Evolutionary conservation across 164 flowering plant genomes (phyloP).

Genomic region (Umbellularia californica): DNA sequence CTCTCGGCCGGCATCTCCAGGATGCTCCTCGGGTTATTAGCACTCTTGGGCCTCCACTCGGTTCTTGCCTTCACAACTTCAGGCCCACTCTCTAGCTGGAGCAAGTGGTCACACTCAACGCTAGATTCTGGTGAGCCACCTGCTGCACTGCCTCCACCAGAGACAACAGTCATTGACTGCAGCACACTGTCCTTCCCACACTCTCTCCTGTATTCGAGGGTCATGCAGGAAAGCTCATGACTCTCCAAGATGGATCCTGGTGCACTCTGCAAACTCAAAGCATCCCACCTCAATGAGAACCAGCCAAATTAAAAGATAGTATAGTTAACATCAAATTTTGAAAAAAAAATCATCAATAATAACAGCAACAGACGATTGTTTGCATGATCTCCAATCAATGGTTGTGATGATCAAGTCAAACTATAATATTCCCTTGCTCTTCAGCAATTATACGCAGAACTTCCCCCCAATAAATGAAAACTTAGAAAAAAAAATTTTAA

Average conservation of each 20-base stretch:
- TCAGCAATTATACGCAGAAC: too few species aligned
- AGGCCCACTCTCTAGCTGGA: constrained; percentile 55
- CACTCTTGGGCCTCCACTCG: constrained; percentile 82
- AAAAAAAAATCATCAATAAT: too few species aligned
- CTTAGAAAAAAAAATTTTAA: too few species aligned
- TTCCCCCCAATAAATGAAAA: too few species aligned
- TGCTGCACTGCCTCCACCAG: constrained; percentile 15
- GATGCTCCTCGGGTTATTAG: neutral
- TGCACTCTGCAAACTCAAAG: constrained; percentile 52
- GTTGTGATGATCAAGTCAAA: too few species aligned
- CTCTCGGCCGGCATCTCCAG: neutral
- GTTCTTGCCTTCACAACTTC: constrained; percentile 84
- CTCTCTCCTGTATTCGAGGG: constrained; percentile 82
- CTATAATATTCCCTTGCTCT: too few species aligned
- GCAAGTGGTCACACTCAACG: constrained; percentile 74
- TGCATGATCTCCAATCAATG: too few species aligned
- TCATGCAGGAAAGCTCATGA: constrained; percentile 63
- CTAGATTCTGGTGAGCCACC: constrained; percentile 19
- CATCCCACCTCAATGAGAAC: neutral
- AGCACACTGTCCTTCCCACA: constrained; percentile 83
- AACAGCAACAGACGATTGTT: too few species aligned
- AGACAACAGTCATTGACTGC: constrained; percentile 66
- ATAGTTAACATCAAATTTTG: neutral
- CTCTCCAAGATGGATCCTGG: constrained; percentile 65
- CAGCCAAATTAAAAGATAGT: neutral